These are phyloP conservation scores for Bisporella sp. DNA, from an alignment of 2,329 filamentous ascomycete genomes.

Conservation along the genomic window DNA sequence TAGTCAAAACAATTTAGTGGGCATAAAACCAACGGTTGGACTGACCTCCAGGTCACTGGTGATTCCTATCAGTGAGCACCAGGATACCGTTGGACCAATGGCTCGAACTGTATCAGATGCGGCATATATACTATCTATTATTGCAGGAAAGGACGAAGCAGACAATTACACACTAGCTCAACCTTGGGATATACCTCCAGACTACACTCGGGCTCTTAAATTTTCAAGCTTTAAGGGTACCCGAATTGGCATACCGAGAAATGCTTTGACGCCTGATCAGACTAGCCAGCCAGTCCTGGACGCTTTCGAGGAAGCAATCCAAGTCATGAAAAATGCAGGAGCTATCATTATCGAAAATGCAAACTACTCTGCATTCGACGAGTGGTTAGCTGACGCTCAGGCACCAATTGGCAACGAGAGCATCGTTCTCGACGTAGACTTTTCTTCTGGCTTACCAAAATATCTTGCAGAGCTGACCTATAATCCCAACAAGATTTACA, in stretches of 20 bases:
- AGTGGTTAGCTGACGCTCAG: constrained; percentile 31
- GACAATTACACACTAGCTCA: constrained; percentile 61
- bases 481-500: constrained; percentile 50
- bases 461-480: constrained; percentile 49
- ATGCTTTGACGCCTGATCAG: constrained; percentile 39
- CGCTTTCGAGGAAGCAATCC: constrained; percentile 49
- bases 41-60: constrained; percentile 55
- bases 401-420: constrained; percentile 23
- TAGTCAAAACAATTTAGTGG: constrained; percentile 51
- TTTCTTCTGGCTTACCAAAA: constrained; percentile 45
- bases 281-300: constrained; percentile 35
- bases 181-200: constrained; percentile 44
- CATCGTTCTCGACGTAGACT: constrained; percentile 50
- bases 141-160: constrained; percentile 50
- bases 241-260: constrained; percentile 58
- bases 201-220: constrained; percentile 55
- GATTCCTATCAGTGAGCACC: constrained; percentile 56
- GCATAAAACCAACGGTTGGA: constrained; percentile 61
- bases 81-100: constrained; percentile 60
- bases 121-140: constrained; percentile 52
- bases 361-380: constrained; percentile 47
- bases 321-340: constrained; percentile 45
- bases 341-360: constrained; percentile 53
- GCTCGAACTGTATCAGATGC: constrained; percentile 60
- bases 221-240: constrained; percentile 45